phyloP scores from a whole-genome alignment of 306 rosid species.

The Castanospermum australe region DNA sequence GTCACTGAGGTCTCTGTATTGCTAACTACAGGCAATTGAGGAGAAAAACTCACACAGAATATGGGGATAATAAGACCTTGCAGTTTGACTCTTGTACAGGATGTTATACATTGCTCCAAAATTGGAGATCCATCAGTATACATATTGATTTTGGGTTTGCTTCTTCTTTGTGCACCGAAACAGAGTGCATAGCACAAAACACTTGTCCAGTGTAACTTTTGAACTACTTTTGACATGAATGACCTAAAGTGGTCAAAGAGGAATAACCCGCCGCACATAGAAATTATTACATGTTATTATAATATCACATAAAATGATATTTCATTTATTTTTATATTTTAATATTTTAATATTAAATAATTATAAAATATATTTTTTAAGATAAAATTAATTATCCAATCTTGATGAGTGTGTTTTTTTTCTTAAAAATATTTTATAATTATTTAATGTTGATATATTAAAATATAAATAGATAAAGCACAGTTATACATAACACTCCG shows the following conservation, averaged over 20 bases:
- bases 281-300: too few relatives aligned
- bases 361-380: too few relatives aligned
- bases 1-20: conserved; percentile 23
- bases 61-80: conserved; percentile 11
- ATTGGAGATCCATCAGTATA: background rate
- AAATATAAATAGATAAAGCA: too few relatives aligned
- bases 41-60: conserved; percentile 38
- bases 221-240: background rate
- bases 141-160: background rate
- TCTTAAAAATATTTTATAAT: too few relatives aligned
- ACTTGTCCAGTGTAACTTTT: conserved; percentile 12
- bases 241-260: background rate
- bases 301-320: too few relatives aligned
- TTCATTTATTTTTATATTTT: too few relatives aligned
- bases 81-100: background rate
- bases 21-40: conserved; percentile 30
- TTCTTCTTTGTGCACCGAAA: background rate
- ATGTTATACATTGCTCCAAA: background rate
- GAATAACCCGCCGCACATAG: background rate
- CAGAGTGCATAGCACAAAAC: background rate
- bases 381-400: too few relatives aligned
- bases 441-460: too few relatives aligned
- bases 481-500: too few relatives aligned
- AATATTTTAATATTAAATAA: too few relatives aligned
- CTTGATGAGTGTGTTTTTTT: too few relatives aligned